A percentile compares a stretch with the other conserved stretches of the same genome.
Evolutionary conservation across 2,329 filamentous ascomycete species (phyloP).

Genomic region (Aspergillus sp.): DNA sequence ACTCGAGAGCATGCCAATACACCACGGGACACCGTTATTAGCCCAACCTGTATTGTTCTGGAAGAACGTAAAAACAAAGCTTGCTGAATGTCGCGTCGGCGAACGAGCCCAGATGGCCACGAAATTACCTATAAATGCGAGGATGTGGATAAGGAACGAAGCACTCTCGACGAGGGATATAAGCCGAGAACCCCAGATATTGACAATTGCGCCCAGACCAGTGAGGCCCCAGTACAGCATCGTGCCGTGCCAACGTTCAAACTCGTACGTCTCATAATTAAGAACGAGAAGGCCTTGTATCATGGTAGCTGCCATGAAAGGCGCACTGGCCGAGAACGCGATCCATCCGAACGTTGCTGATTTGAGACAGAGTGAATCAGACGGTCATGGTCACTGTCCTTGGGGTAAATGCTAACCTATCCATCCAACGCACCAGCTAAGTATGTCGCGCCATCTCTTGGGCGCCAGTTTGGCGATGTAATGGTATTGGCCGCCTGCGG

Average conservation of each 20-base stretch:
- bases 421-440: slow-evolving; percentile 9
- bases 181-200: slow-evolving; percentile 5
- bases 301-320: slow-evolving; percentile 45
- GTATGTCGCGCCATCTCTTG: neutral
- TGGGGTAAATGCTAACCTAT: neutral
- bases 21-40: slow-evolving; percentile 12
- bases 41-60: slow-evolving; percentile 10
- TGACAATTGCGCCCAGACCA: neutral
- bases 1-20: slow-evolving; percentile 9
- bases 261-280: slow-evolving; percentile 39
- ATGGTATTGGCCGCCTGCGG: slow-evolving; percentile 12
- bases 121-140: slow-evolving; percentile 1
- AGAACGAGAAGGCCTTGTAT: slow-evolving; percentile 46
- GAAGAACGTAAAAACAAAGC: slow-evolving; percentile 8
- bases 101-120: slow-evolving; percentile 2
- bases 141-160: slow-evolving; percentile 1
- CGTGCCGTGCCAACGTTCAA: slow-evolving; percentile 42
- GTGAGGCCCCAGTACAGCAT: slow-evolving; percentile 9
- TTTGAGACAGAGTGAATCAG: neutral
- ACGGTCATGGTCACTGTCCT: no score
- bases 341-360: slow-evolving; percentile 9
- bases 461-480: slow-evolving; percentile 6
- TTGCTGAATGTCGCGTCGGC: neutral
- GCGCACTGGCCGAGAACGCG: slow-evolving; percentile 29
- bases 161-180: slow-evolving; percentile 2